Conservation (phyloP, 169 alveolate species). For the Theileria sp. region DNA sequence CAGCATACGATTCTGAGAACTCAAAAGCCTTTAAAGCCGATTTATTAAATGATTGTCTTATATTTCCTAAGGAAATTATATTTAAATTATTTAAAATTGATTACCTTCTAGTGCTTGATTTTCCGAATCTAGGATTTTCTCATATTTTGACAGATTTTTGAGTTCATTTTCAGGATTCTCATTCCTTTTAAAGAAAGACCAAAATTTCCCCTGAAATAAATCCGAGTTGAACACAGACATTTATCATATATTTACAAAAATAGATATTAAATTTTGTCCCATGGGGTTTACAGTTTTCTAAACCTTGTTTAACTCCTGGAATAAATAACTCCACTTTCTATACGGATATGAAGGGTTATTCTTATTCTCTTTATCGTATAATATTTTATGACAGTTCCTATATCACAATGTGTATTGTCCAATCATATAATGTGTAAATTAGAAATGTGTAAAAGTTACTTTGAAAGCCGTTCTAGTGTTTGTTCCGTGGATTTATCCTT, state of each 20-base stretch:
- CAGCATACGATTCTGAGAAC: constrained; percentile 55
- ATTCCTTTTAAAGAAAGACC: constrained; percentile 22
- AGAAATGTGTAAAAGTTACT: constrained; percentile 2
- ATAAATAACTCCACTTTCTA: constrained; percentile 19
- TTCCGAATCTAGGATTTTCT: constrained; percentile 55
- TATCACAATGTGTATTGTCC: not conserved
- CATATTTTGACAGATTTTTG: constrained; percentile 50
- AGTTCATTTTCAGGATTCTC: constrained; percentile 37
- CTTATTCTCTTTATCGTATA: constrained; percentile 29
- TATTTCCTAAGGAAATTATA: constrained; percentile 1
- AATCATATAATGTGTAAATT: not conserved
- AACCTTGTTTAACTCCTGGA: not conserved
- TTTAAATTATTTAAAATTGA: not conserved
- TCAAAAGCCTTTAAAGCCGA: constrained; percentile 45
- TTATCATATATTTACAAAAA: not conserved
- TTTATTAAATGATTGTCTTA: not conserved
- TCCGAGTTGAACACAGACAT: constrained; percentile 16
- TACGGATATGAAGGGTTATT: not conserved
- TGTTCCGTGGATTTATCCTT: constrained; percentile 1
- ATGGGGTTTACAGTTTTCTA: constrained; percentile 15
- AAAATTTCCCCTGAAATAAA: not conserved
- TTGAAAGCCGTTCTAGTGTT: constrained; percentile 19
- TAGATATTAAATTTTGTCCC: not conserved
- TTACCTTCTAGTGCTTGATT: constrained; percentile 48
- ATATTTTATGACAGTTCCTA: constrained; percentile 23